Conservation (phyloP, 1,284 basidiomycete genomes). For the Sanguinoderma infundibulare region DNA sequence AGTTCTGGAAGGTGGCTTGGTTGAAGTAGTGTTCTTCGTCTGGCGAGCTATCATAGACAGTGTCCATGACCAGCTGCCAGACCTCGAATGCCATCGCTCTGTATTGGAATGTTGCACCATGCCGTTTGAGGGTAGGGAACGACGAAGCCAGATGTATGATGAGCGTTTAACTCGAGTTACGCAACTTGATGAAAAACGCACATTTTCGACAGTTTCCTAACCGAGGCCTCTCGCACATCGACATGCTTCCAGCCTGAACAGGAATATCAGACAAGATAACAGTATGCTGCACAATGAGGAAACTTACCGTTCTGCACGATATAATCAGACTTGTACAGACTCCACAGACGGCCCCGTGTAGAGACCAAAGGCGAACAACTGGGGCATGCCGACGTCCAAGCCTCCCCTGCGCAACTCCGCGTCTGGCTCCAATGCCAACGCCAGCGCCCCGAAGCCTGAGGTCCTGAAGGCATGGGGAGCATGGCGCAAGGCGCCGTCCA, state of each 20-base stretch:
- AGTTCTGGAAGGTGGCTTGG: background rate
- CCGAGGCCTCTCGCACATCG: slow-evolving; percentile 58
- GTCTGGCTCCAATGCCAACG: background rate
- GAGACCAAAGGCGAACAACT: background rate
- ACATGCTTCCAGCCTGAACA: slow-evolving; percentile 67
- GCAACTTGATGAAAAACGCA: background rate
- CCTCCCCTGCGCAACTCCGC: background rate
- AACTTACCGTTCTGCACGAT: slow-evolving; percentile 47
- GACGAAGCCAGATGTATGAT: slow-evolving; percentile 40
- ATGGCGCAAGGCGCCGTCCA: slow-evolving; percentile 22
- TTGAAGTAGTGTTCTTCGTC: background rate
- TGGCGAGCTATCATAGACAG: background rate
- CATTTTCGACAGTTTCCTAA: slow-evolving; percentile 32
- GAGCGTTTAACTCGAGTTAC: background rate
- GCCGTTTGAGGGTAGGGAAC: slow-evolving; percentile 59
- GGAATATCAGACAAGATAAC: background rate
- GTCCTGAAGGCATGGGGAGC: slow-evolving; percentile 3
- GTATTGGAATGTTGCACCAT: slow-evolving; percentile 56
- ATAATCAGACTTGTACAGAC: slow-evolving; percentile 48
- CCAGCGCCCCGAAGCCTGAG: background rate
- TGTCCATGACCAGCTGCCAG: background rate
- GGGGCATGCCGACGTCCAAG: background rate
- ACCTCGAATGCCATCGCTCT: slow-evolving; percentile 47
- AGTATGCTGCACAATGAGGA: slow-evolving; percentile 1
- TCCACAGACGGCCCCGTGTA: background rate